Evolutionary conservation across 441 rosid genomes (phyloP), one percentile per base, ranked within the genome.

Genomic region (Croton laevigatus): DNA sequence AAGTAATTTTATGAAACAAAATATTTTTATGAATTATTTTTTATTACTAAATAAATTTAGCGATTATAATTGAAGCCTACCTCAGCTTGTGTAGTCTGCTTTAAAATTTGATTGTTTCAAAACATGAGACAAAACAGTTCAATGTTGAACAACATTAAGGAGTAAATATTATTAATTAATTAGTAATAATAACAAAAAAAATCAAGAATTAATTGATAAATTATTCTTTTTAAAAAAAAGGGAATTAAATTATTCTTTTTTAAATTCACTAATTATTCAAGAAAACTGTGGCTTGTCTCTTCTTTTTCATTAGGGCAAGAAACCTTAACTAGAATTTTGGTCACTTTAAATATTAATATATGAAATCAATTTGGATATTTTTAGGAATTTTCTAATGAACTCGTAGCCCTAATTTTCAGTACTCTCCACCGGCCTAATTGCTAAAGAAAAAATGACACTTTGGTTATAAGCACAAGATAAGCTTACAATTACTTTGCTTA

Each of bases 391-490:
- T 48, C 13, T 48, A 59, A 46, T 59, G 46, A 53, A 60, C 48
- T 14, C 34, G 19, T 48, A 63, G 9, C 57, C 9, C 36, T 37
- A 66, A 69, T 17, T 59, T 59, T 16, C 44, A 59, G 36, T 59
- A 42, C 54, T 34, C 20, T 27, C 60, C 62, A 59, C 60, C 65
- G 62, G 62, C 36, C 62, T 70, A 34, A 76, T 22, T 44, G 46
- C 20, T 62, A 44, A 54, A 66, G 8, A 27, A 71, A 77, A 72
- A 77, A 61, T 46, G 74, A 77, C 73, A 63, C 38, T 48, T 53
- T 27, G 7, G 9, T 57, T 14, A 45, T 34, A 27, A 27, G 1
- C 17, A 10, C 13, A 8, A 67, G 61, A 64, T 34, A 57, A 45
- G 57, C 46, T 55, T 45, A 12, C 3, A 8, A 12, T 20, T 62